These are phyloP conservation scores for Bondarzewia mesenterica DNA, from an alignment of 1,284 basidiomycete species.

Conservation along the genomic window DNA sequence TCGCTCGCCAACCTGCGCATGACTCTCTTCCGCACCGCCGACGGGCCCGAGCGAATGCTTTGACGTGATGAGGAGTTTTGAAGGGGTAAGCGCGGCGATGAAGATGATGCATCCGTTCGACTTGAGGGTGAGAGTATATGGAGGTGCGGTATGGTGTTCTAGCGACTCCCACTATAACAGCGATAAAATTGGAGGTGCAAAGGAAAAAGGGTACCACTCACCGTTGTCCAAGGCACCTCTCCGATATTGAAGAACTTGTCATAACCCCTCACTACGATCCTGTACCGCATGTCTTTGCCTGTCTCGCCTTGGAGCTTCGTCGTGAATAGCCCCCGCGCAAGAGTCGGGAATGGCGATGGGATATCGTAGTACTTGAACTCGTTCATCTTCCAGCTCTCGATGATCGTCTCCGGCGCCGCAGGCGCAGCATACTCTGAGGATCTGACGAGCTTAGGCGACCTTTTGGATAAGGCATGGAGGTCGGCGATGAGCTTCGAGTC, in stretches of 20 bases:
- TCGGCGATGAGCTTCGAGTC: conserved; percentile 52
- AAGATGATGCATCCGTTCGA: conserved; percentile 99
- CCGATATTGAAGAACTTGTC: conserved; percentile 99
- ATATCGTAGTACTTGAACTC: conserved; percentile 88
- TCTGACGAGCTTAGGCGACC: conserved; percentile 51
- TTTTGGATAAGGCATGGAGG: conserved; percentile 41
- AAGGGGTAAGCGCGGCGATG: conserved; percentile 77
- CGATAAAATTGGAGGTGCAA: neutral
- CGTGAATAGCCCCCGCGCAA: conserved; percentile 85
- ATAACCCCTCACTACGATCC: conserved; percentile 89
- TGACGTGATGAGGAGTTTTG: conserved; percentile 79
- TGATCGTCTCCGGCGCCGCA: conserved; percentile 38
- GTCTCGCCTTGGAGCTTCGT: conserved; percentile 21
- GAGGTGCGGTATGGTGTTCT: conserved; percentile 62
- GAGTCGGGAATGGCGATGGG: conserved; percentile 86
- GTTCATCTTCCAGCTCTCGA: conserved; percentile 93
- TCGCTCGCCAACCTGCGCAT: conserved; percentile 72
- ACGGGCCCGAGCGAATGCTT: conserved; percentile 80
- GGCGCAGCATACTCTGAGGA: conserved; percentile 47
- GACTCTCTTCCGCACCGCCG: conserved; percentile 36
- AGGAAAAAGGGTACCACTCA: conserved; percentile 30
- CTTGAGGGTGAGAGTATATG: conserved; percentile 90
- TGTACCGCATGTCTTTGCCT: conserved; percentile 28
- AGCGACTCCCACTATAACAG: conserved; percentile 70
- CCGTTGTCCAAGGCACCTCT: conserved; percentile 92